phyloP scores from a whole-genome alignment of 768 basidiomycete genomes.

The Kwoniella sp. region DNA sequence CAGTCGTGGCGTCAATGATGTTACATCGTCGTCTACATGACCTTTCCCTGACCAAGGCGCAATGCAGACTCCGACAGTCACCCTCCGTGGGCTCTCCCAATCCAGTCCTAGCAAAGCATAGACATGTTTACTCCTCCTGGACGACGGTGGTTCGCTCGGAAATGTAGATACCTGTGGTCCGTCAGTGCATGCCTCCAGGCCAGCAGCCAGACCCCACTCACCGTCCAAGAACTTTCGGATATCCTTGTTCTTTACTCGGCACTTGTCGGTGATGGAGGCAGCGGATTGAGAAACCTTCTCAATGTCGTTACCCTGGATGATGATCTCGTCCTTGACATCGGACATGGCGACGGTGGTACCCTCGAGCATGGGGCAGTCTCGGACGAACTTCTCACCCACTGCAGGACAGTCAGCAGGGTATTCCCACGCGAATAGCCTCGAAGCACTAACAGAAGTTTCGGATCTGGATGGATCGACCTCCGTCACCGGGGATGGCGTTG shows the following conservation, averaged over 20 bases:
- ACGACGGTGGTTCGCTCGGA: conserved; percentile 47
- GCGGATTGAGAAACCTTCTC: conserved; percentile 97
- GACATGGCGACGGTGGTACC: conserved; percentile 57
- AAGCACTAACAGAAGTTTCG: conserved; percentile 50
- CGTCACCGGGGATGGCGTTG: conserved; percentile 68
- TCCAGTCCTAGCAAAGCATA: conserved; percentile 5
- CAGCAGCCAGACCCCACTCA: conserved; percentile 53
- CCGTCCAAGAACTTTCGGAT: conserved; percentile 94
- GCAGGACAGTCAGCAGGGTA: neutral
- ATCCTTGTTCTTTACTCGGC: conserved; percentile 95
- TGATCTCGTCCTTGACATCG: conserved; percentile 55
- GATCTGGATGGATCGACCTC: conserved; percentile 49
- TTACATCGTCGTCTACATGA: conserved; percentile 20
- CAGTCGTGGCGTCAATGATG: conserved; percentile 20
- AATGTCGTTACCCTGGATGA: conserved; percentile 90
- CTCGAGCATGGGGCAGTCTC: conserved; percentile 83
- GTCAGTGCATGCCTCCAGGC: too few species aligned
- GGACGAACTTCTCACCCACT: conserved; percentile 67
- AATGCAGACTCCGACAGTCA: conserved; percentile 9
- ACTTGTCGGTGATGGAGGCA: conserved; percentile 93
- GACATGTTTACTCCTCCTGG: conserved; percentile 21
- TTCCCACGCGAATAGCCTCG: neutral
- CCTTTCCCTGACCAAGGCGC: conserved; percentile 2
- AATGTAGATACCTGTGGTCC: conserved; percentile 40
- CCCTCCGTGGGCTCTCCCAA: neutral